Conservation (phyloP, 2,329 filamentous ascomycete species). For the Fusarium compactum region DNA sequence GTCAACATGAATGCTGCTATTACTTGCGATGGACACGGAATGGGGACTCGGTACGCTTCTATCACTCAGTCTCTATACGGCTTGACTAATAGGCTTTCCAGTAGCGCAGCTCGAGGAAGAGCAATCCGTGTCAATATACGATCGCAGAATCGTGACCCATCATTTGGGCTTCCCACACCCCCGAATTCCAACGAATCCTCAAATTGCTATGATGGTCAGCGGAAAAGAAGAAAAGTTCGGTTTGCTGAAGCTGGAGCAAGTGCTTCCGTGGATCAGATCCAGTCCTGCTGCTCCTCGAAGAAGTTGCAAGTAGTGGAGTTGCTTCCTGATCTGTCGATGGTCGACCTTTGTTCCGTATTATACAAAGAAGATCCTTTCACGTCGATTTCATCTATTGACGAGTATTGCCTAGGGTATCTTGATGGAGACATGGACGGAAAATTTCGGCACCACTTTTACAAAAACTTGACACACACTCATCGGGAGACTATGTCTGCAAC, state of each 20-base stretch:
- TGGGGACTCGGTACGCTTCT: background rate
- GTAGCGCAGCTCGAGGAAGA: background rate
- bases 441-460: background rate
- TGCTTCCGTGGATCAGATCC: accelerated
- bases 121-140: background rate
- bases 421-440: background rate
- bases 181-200: background rate
- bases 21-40: background rate
- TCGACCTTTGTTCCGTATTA: background rate
- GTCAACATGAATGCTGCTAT: background rate
- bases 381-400: background rate
- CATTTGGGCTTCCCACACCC: background rate
- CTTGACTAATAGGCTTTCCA: too few species aligned
- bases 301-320: background rate
- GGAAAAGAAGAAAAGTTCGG: background rate
- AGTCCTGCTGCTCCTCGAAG: too few species aligned
- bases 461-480: too few species aligned
- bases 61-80: too few species aligned
- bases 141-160: background rate
- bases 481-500: background rate
- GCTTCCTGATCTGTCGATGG: too few species aligned
- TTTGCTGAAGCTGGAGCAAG: background rate
- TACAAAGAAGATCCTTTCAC: background rate
- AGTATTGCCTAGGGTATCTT: background rate
- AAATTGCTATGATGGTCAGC: background rate